A percentile compares a stretch with the other conserved stretches of the same genome.
Evolutionary conservation across 2,329 filamentous ascomycete species (phyloP).

Genomic region (Botrytis deweyae): DNA sequence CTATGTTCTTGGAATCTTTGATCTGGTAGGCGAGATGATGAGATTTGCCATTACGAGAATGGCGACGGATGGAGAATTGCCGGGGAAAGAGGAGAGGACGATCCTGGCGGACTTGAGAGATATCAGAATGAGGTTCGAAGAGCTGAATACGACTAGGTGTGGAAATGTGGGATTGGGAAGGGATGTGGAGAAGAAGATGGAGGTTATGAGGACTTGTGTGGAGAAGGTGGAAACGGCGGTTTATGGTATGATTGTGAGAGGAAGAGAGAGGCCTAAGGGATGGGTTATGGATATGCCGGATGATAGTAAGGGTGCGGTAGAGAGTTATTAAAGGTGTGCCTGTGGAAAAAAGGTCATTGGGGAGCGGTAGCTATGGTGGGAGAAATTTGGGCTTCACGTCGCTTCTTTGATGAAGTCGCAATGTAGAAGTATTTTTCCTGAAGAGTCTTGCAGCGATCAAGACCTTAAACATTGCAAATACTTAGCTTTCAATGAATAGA

Average conservation of each 20-base stretch:
- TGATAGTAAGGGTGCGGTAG: slow-evolving; percentile 32
- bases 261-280: slow-evolving; percentile 83
- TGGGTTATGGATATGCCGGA: slow-evolving; percentile 76
- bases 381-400: background rate
- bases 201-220: slow-evolving; percentile 83
- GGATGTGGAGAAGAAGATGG: slow-evolving; percentile 76
- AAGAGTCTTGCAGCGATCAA: background rate
- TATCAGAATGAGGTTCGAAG: slow-evolving; percentile 74
- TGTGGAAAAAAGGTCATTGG: background rate
- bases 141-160: slow-evolving; percentile 57
- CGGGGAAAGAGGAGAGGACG: slow-evolving; percentile 49
- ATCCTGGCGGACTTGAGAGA: slow-evolving; percentile 80
- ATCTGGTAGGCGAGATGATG: slow-evolving; percentile 96
- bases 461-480: background rate
- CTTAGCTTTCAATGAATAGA: too few species aligned
- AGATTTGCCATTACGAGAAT: slow-evolving; percentile 88
- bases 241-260: slow-evolving; percentile 84
- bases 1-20: slow-evolving; percentile 87
- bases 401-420: background rate
- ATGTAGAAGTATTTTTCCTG: background rate
- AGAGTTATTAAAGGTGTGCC: slow-evolving; percentile 33
- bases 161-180: slow-evolving; percentile 52
- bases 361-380: background rate
- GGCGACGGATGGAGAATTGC: slow-evolving; percentile 59
- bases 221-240: slow-evolving; percentile 90